phyloP scores from a whole-genome alignment of 495 filamentous ascomycete genomes.

The Neurospora discreta region DNA sequence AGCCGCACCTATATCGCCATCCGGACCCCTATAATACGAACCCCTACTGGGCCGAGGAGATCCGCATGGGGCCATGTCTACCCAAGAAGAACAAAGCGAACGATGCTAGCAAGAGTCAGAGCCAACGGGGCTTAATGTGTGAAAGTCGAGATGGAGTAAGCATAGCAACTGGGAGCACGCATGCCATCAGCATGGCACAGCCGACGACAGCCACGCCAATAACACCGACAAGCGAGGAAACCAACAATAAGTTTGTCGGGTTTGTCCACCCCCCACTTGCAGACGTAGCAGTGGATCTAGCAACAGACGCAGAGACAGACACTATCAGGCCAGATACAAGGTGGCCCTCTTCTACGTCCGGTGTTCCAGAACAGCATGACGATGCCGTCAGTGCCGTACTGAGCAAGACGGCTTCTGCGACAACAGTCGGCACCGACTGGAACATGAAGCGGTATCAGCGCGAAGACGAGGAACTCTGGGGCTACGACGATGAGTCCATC shows the following conservation, averaged over 20 bases:
- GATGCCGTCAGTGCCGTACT: conserved; percentile 13
- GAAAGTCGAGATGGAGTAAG: conserved; percentile 25
- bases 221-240: background rate
- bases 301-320: background rate
- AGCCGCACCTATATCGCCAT: conserved; percentile 64
- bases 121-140: conserved; percentile 38
- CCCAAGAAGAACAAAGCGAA: conserved; percentile 48
- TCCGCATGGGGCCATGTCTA: conserved; percentile 63
- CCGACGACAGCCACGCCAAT: conserved; percentile 4
- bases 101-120: conserved; percentile 34
- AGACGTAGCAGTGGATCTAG: background rate
- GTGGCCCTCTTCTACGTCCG: conserved; percentile 7
- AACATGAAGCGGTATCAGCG: conserved; percentile 68
- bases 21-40: conserved; percentile 77
- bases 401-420: conserved; percentile 21
- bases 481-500: conserved; percentile 25
- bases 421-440: conserved; percentile 43
- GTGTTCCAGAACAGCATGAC: conserved; percentile 14
- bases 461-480: conserved; percentile 79
- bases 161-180: conserved; percentile 19
- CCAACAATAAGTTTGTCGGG: background rate
- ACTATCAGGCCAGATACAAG: background rate
- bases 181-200: conserved; percentile 14
- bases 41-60: conserved; percentile 77
- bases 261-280: background rate